Base-by-base conservation (phyloP, 1,284 basidiomycete genomes). In the Grifola frondosa region DNA sequence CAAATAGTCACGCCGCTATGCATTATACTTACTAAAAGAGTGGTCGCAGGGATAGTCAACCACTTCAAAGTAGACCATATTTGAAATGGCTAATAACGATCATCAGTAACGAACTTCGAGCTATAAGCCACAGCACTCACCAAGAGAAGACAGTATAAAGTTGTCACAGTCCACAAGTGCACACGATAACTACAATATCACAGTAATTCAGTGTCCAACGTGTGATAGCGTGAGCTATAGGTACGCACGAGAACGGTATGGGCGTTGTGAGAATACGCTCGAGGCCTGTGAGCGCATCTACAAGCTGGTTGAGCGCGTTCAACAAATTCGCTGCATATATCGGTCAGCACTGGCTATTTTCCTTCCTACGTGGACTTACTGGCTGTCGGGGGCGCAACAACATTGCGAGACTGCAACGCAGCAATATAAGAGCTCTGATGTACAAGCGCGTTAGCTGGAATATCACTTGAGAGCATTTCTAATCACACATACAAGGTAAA, bases 191-290 rank as follows among this genome's bases (percentile, higher is more conserved):
- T 82, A 48, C 34, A 17, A n/a, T 15, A 34, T 30, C n/a, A 33
- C 15, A 9, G 24, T 13, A 13, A 25, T 25, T 35, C 33, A 34
- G 19, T 25, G 6, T 11, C 30, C 15, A 15, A 6, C 5, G 25
- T 25, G 12, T 15, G 10, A 5, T 17, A 10, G 15, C 6, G 24
- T 8, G 6, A 29, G 31, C 32, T 23, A 17, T 6, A 7, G n/a
- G 22, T 16, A 52, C 56, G 16, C 21, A 88, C 73, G 81, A 86
- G 66, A 86, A 89, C 1, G 87, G 88, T 34, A 91, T 88, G 1
- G 87, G 87, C 0, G 85, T 89, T 0, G 86, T 88, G 11, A 89
- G 67, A 50, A 90, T 88, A 31, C 87, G 71, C 59, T 91, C 87
- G 4, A 90, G 69, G 5, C 80, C 80, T 6, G 82, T 83, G 30